Percentiles rank a stretch among this genome's conserved stretches.
Evolutionary conservation across 345 rosid genomes (phyloP).

Genomic region (Rhodamnia rubescens): DNA sequence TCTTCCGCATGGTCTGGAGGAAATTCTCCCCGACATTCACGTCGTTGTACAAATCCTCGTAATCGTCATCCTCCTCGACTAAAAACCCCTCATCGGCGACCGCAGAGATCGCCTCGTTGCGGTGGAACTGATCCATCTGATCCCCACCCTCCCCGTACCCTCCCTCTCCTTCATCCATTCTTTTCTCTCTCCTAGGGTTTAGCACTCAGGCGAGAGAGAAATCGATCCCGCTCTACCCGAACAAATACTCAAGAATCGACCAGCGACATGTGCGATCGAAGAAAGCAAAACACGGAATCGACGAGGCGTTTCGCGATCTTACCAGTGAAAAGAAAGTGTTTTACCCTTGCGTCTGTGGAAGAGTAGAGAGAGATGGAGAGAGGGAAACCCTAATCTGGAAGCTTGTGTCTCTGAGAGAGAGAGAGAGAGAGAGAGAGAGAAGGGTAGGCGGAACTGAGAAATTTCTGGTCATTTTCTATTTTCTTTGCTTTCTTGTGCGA

Average conservation of each 20-base stretch:
- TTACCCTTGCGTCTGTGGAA: not conserved
- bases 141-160: constrained; percentile 34
- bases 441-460: not conserved
- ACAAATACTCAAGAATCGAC: not conserved
- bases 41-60: constrained; percentile 69
- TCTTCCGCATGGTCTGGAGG: constrained; percentile 47
- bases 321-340: not conserved
- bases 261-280: not conserved
- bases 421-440: not conserved
- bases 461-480: not conserved
- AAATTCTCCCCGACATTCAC: constrained; percentile 81
- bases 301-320: not conserved
- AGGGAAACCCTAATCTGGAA: not conserved
- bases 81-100: constrained; percentile 59
- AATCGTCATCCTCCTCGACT: constrained; percentile 67
- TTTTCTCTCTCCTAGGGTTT: constrained; percentile 2
- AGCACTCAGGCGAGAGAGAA: not conserved
- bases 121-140: constrained; percentile 52
- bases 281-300: not conserved
- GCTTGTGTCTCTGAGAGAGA: not conserved
- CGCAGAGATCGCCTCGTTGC: constrained; percentile 59
- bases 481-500: not conserved
- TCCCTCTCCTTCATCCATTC: constrained; percentile 30
- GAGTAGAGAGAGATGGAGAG: not conserved
- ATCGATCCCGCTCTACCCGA: not conserved